Evolutionary conservation across 1,284 basidiomycete genomes (phyloP).

Genomic region (Takashimella tepidaria): DNA sequence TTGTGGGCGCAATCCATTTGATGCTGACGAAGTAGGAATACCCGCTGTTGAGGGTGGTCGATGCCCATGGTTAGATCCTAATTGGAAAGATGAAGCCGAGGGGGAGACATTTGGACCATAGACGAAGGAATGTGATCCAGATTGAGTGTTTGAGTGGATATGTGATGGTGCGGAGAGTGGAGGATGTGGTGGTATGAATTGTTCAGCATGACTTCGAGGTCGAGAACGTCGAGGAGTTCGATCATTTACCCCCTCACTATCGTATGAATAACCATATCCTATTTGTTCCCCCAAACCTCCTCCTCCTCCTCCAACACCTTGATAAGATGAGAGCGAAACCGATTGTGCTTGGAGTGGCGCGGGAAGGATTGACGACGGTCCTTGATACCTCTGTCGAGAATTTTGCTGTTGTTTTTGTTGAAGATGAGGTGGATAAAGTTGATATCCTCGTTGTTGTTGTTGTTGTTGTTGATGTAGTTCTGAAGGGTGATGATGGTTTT

Average conservation of each 20-base stretch:
- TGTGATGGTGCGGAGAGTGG: not conserved
- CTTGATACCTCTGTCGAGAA: not conserved
- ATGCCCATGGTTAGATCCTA: not conserved
- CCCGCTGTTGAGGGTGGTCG: not conserved
- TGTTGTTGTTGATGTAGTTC: not conserved
- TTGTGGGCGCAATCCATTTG: not conserved
- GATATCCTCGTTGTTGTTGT: not conserved
- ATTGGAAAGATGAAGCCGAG: not conserved
- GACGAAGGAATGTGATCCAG: not conserved
- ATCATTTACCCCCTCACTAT: not conserved
- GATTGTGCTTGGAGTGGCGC: not conserved
- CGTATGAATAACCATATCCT: not conserved
- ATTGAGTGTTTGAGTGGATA: not conserved
- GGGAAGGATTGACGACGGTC: not conserved
- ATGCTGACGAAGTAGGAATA: not conserved
- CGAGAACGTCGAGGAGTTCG: not conserved
- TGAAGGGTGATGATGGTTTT: not conserved
- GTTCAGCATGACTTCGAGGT: not conserved
- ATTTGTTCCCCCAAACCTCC: too few relatives aligned
- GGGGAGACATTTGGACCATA: not conserved
- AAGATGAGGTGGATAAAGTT: too few relatives aligned
- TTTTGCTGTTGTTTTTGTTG: not conserved
- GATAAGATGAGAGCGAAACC: not conserved
- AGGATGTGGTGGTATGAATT: not conserved
- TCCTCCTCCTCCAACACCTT: not conserved